phyloP scores from a whole-genome alignment of 805 yeast species.

The Saccharomycopsis schoenii region DNA sequence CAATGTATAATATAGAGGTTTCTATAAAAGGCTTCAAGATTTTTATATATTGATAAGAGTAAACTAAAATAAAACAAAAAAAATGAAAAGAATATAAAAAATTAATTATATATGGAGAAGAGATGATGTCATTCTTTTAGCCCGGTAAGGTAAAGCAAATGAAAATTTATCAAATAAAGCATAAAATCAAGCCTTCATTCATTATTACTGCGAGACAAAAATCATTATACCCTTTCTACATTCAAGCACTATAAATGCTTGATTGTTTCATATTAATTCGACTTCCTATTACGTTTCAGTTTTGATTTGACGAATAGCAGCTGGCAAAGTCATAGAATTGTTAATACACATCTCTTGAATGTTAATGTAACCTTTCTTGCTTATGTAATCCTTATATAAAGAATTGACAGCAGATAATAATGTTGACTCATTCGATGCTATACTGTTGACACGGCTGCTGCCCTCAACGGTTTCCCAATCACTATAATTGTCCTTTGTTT shows the following conservation, averaged over 20 bases:
- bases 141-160: too few species aligned
- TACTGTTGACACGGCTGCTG: neutral
- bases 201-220: too few species aligned
- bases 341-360: slow-evolving; percentile 16
- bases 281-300: neutral
- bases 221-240: too few species aligned
- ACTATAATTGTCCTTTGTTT: neutral
- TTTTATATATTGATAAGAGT: too few species aligned
- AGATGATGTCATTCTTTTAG: too few species aligned
- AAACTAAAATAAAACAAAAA: neutral
- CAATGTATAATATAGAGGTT: too few species aligned
- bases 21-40: too few species aligned
- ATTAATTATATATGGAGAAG: too few species aligned
- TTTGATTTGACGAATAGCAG: slow-evolving; percentile 14
- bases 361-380: slow-evolving; percentile 8
- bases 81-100: neutral
- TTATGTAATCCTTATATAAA: slow-evolving; percentile 15
- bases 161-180: too few species aligned
- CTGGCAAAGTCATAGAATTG: slow-evolving; percentile 10
- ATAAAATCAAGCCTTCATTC: too few species aligned
- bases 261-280: neutral
- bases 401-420: slow-evolving; percentile 18
- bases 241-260: too few species aligned
- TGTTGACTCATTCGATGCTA: slow-evolving; percentile 8
- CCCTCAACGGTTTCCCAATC: slow-evolving; percentile 12